Percentiles rank a stretch among this genome's conserved stretches.
phyloP scores from a whole-genome alignment of 1,284 basidiomycete genomes.

The Ceratobasidium sp. region DNA sequence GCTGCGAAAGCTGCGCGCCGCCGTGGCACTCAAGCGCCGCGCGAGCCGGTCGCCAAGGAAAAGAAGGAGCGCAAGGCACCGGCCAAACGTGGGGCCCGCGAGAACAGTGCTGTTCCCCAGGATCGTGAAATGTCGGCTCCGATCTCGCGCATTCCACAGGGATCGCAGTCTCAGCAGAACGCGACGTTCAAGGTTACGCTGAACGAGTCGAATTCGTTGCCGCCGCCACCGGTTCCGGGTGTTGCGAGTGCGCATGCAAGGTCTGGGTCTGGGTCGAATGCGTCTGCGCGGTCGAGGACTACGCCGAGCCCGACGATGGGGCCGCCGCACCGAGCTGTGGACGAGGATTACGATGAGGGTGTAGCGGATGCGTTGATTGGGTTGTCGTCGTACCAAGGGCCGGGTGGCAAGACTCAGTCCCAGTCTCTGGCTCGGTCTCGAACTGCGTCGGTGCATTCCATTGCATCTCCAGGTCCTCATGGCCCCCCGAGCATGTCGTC shows the following conservation, averaged over 20 bases:
- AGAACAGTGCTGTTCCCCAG: conserved; percentile 24
- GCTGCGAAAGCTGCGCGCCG: conserved; percentile 7
- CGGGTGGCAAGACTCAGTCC: conserved; percentile 33
- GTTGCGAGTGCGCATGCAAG: conserved; percentile 14
- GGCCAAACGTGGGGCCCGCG: conserved; percentile 50
- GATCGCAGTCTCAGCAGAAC: conserved; percentile 25
- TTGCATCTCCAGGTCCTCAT: conserved; percentile 25
- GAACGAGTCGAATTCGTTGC: conserved; percentile 22
- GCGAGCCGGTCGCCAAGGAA: conserved; percentile 56
- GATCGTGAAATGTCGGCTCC: conserved; percentile 38
- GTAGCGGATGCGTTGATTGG: conserved; percentile 77
- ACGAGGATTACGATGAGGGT: conserved; percentile 85
- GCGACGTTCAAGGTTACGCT: conserved; percentile 40
- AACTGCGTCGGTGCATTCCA: conserved; percentile 24
- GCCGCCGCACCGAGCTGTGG: conserved; percentile 70
- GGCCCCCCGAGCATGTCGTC: background rate
- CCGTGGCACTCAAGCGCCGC: conserved; percentile 34
- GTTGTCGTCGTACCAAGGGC: conserved; percentile 58
- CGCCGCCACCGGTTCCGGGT: conserved; percentile 40
- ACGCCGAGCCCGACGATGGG: conserved; percentile 62
- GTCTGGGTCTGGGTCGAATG: conserved; percentile 53
- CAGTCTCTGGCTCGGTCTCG: conserved; percentile 40
- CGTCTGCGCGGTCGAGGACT: conserved; percentile 64
- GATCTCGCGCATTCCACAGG: background rate
- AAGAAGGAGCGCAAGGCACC: conserved; percentile 57